Evolutionary conservation across 225 moss, liverwort and hornwort genomes (phyloP), one percentile per base, ranked within the genome.

Genomic region (Asterella californica): DNA sequence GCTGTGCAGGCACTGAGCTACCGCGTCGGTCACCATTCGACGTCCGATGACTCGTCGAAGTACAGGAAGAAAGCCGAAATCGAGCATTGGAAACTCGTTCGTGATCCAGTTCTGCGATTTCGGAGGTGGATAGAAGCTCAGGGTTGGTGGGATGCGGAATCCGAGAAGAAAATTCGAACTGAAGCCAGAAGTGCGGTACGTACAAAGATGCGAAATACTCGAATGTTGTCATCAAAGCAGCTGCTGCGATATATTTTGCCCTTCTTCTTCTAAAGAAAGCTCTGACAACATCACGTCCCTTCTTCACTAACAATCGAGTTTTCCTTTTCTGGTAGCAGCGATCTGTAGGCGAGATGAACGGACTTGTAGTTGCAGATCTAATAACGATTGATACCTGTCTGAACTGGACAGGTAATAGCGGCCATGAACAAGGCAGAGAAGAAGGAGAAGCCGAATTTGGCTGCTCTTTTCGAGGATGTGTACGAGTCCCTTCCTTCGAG

Each of bases 31-130:
- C 99, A 99, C 76, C 99, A 99, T 84, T 99, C 99, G 22, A 99
- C 99, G 24, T 99, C 99, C 18, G 99, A 99, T 84, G 99, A 99
- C 83, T 99, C 99, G 1, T 92, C 92, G 50, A 99, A 95, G 83
- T 99, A 99, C 85, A 89, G 99, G 62, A 86, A 84, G 72, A 84
- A 92, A 68, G 90, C 87, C 77, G 99, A 99, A 83, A 95, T 99
- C 83, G 88, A 91, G 32, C 93, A 91, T 80, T 99, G 99, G 99
- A 93, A 85, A 83, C 89, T 86, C 29, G 81, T 90, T 76, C 93
- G 95, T 55, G 95, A 99, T 73, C 93, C 95, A 61, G 99, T 99
- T 27, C 81, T 90, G 77, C 89, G 99, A 38, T 92, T 99, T 60
- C 89, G 85, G 62, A 84, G 88, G 71, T 99, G 95, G 93, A 79